phyloP scores from a whole-genome alignment of 2,329 filamentous ascomycete genomes.

The Ceratocystis cubensis region DNA sequence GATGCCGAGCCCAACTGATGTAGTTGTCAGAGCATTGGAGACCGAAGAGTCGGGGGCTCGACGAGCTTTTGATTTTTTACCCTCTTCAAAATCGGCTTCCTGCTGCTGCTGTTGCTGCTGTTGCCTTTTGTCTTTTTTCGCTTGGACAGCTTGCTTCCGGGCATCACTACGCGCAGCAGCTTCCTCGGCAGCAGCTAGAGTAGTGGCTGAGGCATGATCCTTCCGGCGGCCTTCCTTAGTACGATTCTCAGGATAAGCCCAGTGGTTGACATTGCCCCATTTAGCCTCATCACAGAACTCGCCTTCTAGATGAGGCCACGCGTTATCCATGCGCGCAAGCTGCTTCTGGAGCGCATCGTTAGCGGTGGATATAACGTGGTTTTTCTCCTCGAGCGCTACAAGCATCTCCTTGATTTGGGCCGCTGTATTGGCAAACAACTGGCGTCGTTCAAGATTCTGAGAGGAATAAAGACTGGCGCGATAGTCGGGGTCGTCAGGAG shows the following conservation, averaged over 20 bases:
- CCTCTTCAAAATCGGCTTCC: slow-evolving; percentile 32
- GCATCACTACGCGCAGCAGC: slow-evolving; percentile 73
- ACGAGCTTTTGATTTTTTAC: slow-evolving; percentile 47
- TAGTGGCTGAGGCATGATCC: slow-evolving; percentile 67
- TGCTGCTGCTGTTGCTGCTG: slow-evolving; percentile 40
- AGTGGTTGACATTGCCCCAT: slow-evolving; percentile 81
- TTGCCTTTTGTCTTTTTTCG: slow-evolving; percentile 58
- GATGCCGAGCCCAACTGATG: slow-evolving; percentile 52
- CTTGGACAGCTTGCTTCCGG: slow-evolving; percentile 67
- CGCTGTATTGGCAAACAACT: slow-evolving; percentile 66
- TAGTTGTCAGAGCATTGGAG: slow-evolving; percentile 42
- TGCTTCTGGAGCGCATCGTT: slow-evolving; percentile 82
- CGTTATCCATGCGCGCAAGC: slow-evolving; percentile 68
- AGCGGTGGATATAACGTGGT: slow-evolving; percentile 86
- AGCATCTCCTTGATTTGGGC: slow-evolving; percentile 73
- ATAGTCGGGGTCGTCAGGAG: slow-evolving; percentile 27
- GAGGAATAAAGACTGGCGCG: slow-evolving; percentile 1
- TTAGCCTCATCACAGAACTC: slow-evolving; percentile 94
- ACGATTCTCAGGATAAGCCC: slow-evolving; percentile 86
- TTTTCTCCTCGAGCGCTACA: slow-evolving; percentile 89
- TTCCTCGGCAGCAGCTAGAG: slow-evolving; percentile 67
- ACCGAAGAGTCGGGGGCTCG: slow-evolving; percentile 26
- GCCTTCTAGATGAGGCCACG: slow-evolving; percentile 71
- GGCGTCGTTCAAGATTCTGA: slow-evolving; percentile 44
- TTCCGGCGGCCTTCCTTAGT: slow-evolving; percentile 62